Base-by-base conservation (phyloP, 768 basidiomycete genomes). In the Infundibulicybe gibba region DNA sequence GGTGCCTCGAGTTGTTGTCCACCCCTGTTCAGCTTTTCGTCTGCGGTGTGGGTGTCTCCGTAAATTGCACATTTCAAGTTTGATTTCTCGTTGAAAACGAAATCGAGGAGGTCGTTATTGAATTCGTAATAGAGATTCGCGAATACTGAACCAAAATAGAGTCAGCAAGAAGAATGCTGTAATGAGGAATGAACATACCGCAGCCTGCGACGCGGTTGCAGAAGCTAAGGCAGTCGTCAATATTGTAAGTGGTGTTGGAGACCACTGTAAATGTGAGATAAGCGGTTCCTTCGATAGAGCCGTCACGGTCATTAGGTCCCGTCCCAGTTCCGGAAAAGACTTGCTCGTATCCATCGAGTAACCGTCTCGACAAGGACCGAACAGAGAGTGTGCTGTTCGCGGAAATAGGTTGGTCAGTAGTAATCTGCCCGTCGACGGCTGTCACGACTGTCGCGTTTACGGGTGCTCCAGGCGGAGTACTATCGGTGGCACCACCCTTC, bases 41-140 rank as follows among this genome's bases (percentile, higher is more conserved):
- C 58, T 0, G 70, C 70, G 8, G 52, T 56, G 55, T 76, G 74
- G 25, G 67, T 52, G 44, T 76, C 75, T 4, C 63, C 70, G 53
- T 74, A 78, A 1, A 67, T 55, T 1, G 69, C 73, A 42, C 76
- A 78, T 57, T 75, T 76, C 56, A 76, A 63, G 49, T 75, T 75
- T 0, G 75, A 77, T 3, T 64, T 49, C 49, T 67, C 62, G 37
- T 49, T 53, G 49, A 65, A 66, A 21, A 69, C 63, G 46, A 61
- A 67, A 45, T 73, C 73, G 21, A 72, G 60, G 6, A 68, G 61
- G 6, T 56, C 48, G 49, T 76, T 76, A 55, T 75, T 76, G 60
- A 57, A 67, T 49, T 78, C 74, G 58, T 78, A 76, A 47, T 66
- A 78, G 17, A 78, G 45, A 51, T 78, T 78, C 11, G 64, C 75